phyloP scores from a whole-genome alignment of 2,329 filamentous ascomycete genomes.

The Trichophyton simii region DNA sequence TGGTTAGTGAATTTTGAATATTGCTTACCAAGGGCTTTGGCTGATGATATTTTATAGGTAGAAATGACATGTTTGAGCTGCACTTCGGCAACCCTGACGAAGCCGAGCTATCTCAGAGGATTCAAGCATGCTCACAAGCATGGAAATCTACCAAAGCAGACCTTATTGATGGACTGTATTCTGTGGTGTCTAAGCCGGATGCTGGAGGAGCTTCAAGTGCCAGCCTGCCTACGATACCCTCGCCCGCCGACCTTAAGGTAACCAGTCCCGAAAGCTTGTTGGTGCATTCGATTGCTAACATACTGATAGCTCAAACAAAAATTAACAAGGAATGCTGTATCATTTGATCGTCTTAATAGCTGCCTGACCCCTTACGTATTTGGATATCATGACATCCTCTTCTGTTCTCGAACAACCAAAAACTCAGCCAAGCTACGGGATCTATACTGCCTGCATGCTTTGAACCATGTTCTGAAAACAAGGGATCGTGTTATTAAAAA shows the following conservation, averaged over 20 bases:
- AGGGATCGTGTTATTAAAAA: conserved; percentile 87
- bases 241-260: conserved; percentile 27
- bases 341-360: conserved; percentile 52
- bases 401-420: conserved; percentile 55
- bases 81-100: conserved; percentile 65
- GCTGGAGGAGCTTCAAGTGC: conserved; percentile 10
- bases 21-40: neutral
- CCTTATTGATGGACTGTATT: conserved; percentile 21
- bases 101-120: conserved; percentile 41
- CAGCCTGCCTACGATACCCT: conserved; percentile 18
- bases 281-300: neutral
- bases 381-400: conserved; percentile 68
- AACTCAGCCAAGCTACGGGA: conserved; percentile 60
- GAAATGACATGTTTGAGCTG: conserved; percentile 60
- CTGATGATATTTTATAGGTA: conserved; percentile 2
- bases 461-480: conserved; percentile 91
- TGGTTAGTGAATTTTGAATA: neutral
- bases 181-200: conserved; percentile 23
- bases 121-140: conserved; percentile 36
- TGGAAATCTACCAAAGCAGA: conserved; percentile 37
- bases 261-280: neutral
- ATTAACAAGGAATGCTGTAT: conserved; percentile 44
- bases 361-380: conserved; percentile 61
- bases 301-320: conserved; percentile 54
- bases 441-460: conserved; percentile 64